A percentile compares a stretch with the other conserved stretches of the same genome.
These are phyloP conservation scores for Sphaerulina vaccinii DNA, from an alignment of 2,329 filamentous ascomycete species.

Conservation along the genomic window DNA sequence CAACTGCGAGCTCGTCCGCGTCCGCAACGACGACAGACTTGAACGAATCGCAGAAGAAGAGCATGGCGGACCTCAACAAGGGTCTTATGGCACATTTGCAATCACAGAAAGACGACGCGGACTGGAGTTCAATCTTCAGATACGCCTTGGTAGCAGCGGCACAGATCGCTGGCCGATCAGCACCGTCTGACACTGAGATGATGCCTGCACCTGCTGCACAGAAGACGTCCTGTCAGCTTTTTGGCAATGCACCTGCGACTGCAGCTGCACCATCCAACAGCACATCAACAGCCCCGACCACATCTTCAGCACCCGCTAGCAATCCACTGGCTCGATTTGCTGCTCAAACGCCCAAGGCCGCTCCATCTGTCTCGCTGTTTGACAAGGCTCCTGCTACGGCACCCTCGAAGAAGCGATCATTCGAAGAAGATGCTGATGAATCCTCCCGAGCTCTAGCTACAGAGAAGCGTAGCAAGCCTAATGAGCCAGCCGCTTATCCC, in stretches of 20 bases:
- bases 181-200: conserved; percentile 13
- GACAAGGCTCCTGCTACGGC: conserved; percentile 30
- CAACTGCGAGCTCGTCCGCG: not conserved
- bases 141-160: conserved; percentile 31
- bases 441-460: conserved; percentile 25
- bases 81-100: conserved; percentile 30
- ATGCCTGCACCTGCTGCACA: conserved; percentile 9
- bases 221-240: not conserved
- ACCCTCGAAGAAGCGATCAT: conserved; percentile 31
- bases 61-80: conserved; percentile 32
- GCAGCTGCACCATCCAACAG: not conserved
- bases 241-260: conserved; percentile 1
- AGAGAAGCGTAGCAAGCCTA: conserved; percentile 35
- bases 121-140: conserved; percentile 32
- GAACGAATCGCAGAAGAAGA: conserved; percentile 10
- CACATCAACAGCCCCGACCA: not conserved
- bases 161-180: conserved; percentile 22
- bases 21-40: not conserved
- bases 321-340: conserved; percentile 11
- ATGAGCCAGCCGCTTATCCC: conserved; percentile 31
- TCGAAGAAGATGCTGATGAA: conserved; percentile 25
- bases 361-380: conserved; percentile 19
- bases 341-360: conserved; percentile 26
- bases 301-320: not conserved
- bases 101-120: conserved; percentile 25